These are phyloP conservation scores for Eucalyptus caleyi DNA, from an alignment of 345 rosid species.

Conservation along the genomic window DNA sequence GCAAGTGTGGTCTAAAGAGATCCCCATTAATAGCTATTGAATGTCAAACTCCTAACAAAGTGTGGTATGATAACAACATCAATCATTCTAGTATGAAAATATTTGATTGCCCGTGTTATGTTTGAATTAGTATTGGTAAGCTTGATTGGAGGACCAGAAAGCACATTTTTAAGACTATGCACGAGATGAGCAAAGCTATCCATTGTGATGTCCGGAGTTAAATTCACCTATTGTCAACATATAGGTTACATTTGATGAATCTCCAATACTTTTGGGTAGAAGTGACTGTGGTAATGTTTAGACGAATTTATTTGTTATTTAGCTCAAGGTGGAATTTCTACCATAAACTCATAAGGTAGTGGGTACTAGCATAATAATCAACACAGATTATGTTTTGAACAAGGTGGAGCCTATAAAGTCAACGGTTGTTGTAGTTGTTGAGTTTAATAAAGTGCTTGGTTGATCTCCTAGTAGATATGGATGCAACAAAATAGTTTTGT, in stretches of 20 bases:
- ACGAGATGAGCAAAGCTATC: neutral
- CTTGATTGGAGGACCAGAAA: neutral
- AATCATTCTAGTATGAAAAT: no score
- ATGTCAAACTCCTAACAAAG: neutral
- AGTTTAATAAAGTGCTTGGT: neutral
- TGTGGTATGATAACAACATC: neutral
- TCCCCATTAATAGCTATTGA: neutral
- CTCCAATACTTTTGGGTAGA: neutral
- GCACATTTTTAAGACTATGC: no score
- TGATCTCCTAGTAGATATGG: neutral
- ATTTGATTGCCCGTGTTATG: neutral
- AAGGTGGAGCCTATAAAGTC: neutral
- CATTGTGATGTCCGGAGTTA: neutral
- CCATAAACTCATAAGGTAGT: neutral
- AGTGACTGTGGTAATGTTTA: neutral
- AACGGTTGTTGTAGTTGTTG: neutral
- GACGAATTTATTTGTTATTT: neutral
- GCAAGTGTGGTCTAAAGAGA: no score
- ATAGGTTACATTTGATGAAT: neutral
- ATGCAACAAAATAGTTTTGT: neutral
- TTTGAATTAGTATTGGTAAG: neutral
- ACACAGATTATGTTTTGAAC: neutral
- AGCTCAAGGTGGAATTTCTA: neutral
- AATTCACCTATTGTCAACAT: neutral
- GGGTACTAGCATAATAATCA: neutral